Evolutionary conservation across 148 eudicot genomes (phyloP), one percentile per base, ranked within the genome.

Genomic region (Rhododendron simsii): DNA sequence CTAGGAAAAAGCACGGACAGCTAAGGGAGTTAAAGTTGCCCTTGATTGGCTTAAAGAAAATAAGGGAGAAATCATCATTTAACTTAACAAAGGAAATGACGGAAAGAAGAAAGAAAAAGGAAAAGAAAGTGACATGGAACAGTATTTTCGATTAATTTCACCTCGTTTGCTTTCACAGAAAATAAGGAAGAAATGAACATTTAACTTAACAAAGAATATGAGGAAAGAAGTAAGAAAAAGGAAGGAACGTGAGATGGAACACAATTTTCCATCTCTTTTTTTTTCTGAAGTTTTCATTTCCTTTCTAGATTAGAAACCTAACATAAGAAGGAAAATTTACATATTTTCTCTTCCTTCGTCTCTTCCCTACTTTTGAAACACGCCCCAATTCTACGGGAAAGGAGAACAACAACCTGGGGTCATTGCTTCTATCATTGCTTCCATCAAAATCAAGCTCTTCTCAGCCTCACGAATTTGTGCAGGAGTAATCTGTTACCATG

Each of bases 381-480:
- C 33, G 7, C 41, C 41, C 41, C 9, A 33, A 30, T 71, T 71
- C 39, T 3, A 33, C 21, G 14, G 35, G 12, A 30, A 21, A 74
- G 82, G 16, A 84, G 37, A 83, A 47, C 80, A 65, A 84, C 71
- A 69, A 96, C 99, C 99, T 92, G 96, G 94, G 57, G 98, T 95
- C 99, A 96, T 96, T 85, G 85, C 99, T 89, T 95, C 99, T 84
- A 96, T 93, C 99, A 96, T 94, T 41, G 91, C 90, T 90, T 96
- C 99, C 98, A 95, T 94, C 16, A 96, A 73, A 91, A 93, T 93
- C 90, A 93, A 87, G 89, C 88, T 95, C 91, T 95, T 96, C 90
- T 96, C 99, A 50, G 99, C 98, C 91, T 96, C 99, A 81, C 99
- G 94, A 93, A 96, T 91, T 94, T 96, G 99, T 84, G 99, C 93